phyloP scores from a whole-genome alignment of 495 filamentous ascomycete genomes.

The Penicillium tannophilum region DNA sequence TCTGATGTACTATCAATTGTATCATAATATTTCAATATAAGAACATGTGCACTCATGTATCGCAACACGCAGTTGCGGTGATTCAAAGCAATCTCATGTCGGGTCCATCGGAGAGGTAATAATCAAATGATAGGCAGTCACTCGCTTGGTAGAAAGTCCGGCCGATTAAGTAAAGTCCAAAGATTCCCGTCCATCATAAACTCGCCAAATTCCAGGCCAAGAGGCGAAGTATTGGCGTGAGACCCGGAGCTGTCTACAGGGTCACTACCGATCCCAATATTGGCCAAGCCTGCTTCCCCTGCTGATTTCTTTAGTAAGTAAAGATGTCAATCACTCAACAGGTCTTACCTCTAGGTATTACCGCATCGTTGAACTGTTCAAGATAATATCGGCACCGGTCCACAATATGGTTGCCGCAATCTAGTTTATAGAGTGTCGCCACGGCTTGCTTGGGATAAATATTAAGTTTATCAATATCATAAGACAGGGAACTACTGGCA shows the following conservation, averaged over 20 bases:
- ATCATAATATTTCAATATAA: background rate
- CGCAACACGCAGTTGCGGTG: background rate
- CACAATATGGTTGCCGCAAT: conserved; percentile 40
- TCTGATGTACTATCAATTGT: background rate
- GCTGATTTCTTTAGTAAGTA: background rate
- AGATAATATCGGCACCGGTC: conserved; percentile 44
- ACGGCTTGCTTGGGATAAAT: background rate
- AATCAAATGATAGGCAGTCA: background rate
- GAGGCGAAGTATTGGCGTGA: background rate
- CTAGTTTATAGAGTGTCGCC: conserved; percentile 26
- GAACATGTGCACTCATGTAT: too few species aligned
- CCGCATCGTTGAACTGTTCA: conserved; percentile 31
- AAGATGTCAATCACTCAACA: background rate
- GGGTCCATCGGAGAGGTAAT: too few species aligned
- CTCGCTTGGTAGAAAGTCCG: background rate
- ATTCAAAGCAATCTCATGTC: background rate
- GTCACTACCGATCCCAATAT: background rate
- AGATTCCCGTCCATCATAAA: background rate
- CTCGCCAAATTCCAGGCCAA: background rate
- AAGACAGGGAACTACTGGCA: background rate
- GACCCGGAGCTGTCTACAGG: background rate
- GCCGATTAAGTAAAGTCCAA: background rate
- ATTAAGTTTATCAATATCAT: background rate
- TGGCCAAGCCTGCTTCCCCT: background rate
- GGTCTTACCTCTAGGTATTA: conserved; percentile 19